Conservation (phyloP, 2,329 filamentous ascomycete species). For the Nemania sp. region DNA sequence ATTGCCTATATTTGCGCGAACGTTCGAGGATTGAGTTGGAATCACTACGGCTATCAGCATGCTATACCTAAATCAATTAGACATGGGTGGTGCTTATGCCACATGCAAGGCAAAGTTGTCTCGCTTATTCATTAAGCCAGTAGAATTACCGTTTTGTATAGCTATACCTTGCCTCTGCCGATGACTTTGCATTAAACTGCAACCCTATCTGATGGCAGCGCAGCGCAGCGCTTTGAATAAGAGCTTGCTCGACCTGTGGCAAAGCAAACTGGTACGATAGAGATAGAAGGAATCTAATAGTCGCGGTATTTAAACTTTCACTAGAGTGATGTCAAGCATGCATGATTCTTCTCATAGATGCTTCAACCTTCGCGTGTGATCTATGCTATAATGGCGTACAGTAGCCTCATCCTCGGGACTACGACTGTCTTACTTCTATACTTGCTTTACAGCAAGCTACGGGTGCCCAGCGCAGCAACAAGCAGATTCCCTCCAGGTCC, state of each 20-base stretch:
- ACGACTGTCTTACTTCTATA: not conserved
- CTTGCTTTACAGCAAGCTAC: not conserved
- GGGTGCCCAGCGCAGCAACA: not conserved
- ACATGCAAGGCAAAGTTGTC: not conserved
- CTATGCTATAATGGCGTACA: not conserved
- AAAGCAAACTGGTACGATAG: not conserved
- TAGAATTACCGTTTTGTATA: not conserved
- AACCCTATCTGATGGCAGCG: not conserved
- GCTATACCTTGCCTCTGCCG: not conserved
- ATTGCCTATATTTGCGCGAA: not conserved
- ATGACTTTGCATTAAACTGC: not conserved
- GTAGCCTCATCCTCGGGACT: not conserved
- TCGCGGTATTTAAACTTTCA: not conserved
- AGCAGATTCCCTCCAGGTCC: constrained; percentile 7
- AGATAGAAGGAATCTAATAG: not conserved
- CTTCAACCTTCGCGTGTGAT: not conserved
- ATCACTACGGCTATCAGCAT: not conserved
- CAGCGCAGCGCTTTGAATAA: not conserved
- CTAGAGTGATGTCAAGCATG: not conserved
- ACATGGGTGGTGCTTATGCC: not conserved
- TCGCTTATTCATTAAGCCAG: not conserved
- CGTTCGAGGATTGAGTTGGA: not conserved
- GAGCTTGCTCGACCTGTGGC: not conserved
- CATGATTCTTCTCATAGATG: not conserved
- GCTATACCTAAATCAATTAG: not conserved